These are phyloP conservation scores for Candida sakaeoensis DNA, from an alignment of 805 yeast species.

Conservation along the genomic window DNA sequence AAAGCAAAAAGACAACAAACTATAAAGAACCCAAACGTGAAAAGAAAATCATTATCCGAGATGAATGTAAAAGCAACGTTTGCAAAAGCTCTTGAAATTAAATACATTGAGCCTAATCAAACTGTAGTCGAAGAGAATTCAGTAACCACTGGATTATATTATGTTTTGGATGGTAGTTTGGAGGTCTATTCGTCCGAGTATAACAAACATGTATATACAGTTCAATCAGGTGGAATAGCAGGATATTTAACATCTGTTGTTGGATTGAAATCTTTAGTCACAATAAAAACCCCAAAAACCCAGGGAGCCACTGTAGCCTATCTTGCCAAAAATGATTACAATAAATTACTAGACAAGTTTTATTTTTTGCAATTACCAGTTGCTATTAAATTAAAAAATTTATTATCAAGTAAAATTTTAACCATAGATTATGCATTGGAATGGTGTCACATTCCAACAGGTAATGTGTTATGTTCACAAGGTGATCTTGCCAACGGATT, in stretches of 20 bases:
- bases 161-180: slow-evolving; percentile 73
- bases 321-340: slow-evolving; percentile 59
- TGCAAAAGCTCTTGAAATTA: slow-evolving; percentile 55
- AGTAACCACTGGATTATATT: slow-evolving; percentile 70
- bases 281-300: slow-evolving; percentile 58
- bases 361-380: slow-evolving; percentile 73
- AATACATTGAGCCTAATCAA: slow-evolving; percentile 49
- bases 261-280: slow-evolving; percentile 75
- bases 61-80: slow-evolving; percentile 50
- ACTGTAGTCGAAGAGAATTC: slow-evolving; percentile 61
- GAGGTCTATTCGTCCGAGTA: slow-evolving; percentile 43
- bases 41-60: slow-evolving; percentile 5
- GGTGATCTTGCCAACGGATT: slow-evolving; percentile 89
- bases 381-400: slow-evolving; percentile 67
- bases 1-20: background rate
- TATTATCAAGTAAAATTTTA: slow-evolving; percentile 62
- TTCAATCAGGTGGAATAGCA: slow-evolving; percentile 76
- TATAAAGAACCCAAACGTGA: background rate
- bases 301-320: slow-evolving; percentile 63
- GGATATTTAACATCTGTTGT: slow-evolving; percentile 82
- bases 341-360: slow-evolving; percentile 66
- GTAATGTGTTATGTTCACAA: slow-evolving; percentile 72
- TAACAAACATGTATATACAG: slow-evolving; percentile 47
- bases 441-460: slow-evolving; percentile 91
- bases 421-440: slow-evolving; percentile 89